Conservation (phyloP, 305 asterid genomes). For the Salvia sclarea region DNA sequence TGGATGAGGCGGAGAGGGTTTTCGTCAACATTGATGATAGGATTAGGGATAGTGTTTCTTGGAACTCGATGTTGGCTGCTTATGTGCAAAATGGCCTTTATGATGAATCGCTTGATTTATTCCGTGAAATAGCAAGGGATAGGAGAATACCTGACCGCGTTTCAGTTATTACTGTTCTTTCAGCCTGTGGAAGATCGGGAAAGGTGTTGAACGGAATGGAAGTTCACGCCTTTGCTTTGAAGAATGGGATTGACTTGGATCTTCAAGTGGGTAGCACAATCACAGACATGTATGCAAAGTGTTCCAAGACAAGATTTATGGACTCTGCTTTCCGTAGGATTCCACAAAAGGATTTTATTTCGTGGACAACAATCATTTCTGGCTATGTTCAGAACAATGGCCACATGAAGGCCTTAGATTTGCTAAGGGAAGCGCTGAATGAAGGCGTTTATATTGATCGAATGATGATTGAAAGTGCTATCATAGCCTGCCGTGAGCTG, state of each 20-base stretch:
- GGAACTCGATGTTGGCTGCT: constrained; percentile 82
- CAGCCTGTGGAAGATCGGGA: constrained; percentile 66
- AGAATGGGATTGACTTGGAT: constrained; percentile 55
- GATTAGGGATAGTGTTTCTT: constrained; percentile 69
- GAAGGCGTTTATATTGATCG: constrained; percentile 51
- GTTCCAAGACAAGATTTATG: constrained; percentile 63
- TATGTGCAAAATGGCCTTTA: constrained; percentile 61
- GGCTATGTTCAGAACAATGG: constrained; percentile 62
- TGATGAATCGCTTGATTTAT: constrained; percentile 45
- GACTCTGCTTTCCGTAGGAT: constrained; percentile 54
- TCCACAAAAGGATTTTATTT: constrained; percentile 53
- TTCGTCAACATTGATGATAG: constrained; percentile 47
- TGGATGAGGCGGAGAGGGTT: constrained; percentile 58
- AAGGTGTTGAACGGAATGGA: constrained; percentile 64
- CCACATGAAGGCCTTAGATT: constrained; percentile 51
- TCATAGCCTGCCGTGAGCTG: constrained; percentile 65
- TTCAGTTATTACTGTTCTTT: constrained; percentile 58
- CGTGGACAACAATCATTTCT: constrained; percentile 77
- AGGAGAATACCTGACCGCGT: constrained; percentile 56
- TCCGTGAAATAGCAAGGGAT: constrained; percentile 44
- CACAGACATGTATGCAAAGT: constrained; percentile 86
- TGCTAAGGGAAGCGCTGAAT: constrained; percentile 38
- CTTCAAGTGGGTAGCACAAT: constrained; percentile 75
- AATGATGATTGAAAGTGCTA: constrained; percentile 68
- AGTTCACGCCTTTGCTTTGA: constrained; percentile 70